Base-by-base conservation (phyloP, 768 basidiomycete genomes). In the Nidula microcarpa region DNA sequence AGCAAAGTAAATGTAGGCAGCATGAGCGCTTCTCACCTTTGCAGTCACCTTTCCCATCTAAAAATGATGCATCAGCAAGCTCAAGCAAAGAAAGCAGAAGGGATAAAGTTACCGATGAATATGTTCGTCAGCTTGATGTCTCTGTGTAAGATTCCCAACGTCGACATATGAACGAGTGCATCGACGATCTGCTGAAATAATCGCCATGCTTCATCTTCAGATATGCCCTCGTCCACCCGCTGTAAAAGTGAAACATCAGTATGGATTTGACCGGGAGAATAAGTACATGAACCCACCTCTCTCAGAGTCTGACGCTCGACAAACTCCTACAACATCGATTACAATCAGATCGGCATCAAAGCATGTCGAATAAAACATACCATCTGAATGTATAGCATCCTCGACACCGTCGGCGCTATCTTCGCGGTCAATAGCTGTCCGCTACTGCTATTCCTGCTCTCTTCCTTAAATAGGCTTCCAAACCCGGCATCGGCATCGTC, bases 41-140 rank as follows among this genome's bases (percentile, higher is more conserved):
- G 62, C 88, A 89, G 57, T 92, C 89, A 4, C 89, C 89, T 50
- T 88, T 89, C 32, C 81, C 87, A 64, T 92, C 89, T 91, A 35
- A 1, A 30, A 34, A 11, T 30, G 50, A n/a, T 13, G 56, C 6
- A 30, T 49, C 33, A 59, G 14, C 16, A 58, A 35, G 46, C n/a
- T 33, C 50, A 41, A 17, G 33, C 39, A 30, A 17, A 41, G 3
- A 18, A 44, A 18, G 5, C 41, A 30, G 2, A 10, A 47, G 18
- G 10, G 44, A 51, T 10, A 3, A n/a, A 66, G 79, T 33, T 59
- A 91, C 92, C 91, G 48, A 96, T 92, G 68, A 98, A 93, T 57
- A 98, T 94, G 61, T 98, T 98, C 0, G 89, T 90, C 11, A 93
- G 72, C 65, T 98, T 98, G 65, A 98, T 90, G 65, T 97, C 94